Evolutionary conservation across 2,329 filamentous ascomycete species (phyloP).

Genomic region (Thielaviopsis punctulata): DNA sequence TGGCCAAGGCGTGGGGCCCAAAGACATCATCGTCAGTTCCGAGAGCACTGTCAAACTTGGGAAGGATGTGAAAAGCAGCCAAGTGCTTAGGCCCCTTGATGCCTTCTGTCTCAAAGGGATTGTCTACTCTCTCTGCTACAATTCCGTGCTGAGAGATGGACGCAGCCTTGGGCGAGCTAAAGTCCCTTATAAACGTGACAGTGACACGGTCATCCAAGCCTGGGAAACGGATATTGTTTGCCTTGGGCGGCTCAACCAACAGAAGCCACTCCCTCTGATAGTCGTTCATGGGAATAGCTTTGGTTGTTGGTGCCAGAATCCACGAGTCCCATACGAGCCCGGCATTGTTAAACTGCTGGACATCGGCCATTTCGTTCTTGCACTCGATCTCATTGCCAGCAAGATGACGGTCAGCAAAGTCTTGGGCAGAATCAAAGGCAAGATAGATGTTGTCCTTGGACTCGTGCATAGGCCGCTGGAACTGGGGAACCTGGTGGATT

Average conservation of each 20-base stretch:
- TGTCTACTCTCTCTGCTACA: constrained; percentile 4
- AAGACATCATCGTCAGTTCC: constrained; percentile 1
- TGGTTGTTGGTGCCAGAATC: constrained; percentile 8
- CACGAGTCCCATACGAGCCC: constrained; percentile 4
- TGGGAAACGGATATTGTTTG: constrained; percentile 4
- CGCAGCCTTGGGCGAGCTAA: neutral
- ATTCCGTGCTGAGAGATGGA: neutral
- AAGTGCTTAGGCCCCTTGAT: neutral
- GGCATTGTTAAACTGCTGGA: constrained; percentile 8
- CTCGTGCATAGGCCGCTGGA: neutral
- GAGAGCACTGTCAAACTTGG: neutral
- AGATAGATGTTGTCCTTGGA: constrained; percentile 1
- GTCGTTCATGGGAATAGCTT: neutral
- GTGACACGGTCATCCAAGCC: constrained; percentile 3
- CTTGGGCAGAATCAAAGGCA: constrained; percentile 1
- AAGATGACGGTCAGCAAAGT: constrained; percentile 8
- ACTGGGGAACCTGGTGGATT: neutral
- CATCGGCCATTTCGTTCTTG: constrained; percentile 5
- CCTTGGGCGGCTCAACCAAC: constrained; percentile 5
- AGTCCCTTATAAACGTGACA: neutral
- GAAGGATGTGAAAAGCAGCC: constrained; percentile 9
- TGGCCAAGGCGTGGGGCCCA: neutral
- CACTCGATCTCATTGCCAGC: constrained; percentile 9
- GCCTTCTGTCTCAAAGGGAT: constrained; percentile 7
- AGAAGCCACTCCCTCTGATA: constrained; percentile 10